These are phyloP conservation scores for Suillus hirtellus DNA, from an alignment of 768 basidiomycete species.

Conservation along the genomic window DNA sequence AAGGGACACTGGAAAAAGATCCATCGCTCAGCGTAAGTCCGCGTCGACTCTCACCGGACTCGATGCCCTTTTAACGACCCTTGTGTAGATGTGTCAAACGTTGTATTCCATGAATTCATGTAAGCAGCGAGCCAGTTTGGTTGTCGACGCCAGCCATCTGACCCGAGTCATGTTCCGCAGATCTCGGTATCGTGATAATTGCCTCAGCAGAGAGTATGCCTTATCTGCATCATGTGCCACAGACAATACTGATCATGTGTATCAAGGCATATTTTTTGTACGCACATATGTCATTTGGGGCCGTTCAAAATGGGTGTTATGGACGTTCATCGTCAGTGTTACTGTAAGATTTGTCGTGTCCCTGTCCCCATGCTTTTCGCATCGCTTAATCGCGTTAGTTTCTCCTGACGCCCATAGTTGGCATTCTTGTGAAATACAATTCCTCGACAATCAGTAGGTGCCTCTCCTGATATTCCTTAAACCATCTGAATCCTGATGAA, in stretches of 20 bases:
- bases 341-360: background rate
- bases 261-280: constrained; percentile 9
- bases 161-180: background rate
- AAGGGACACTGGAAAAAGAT: constrained; percentile 25
- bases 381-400: background rate
- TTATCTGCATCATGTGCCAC: background rate
- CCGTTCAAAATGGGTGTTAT: background rate
- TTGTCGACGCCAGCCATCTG: background rate
- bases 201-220: constrained; percentile 3
- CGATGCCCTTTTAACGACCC: background rate
- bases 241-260: background rate
- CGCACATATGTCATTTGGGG: constrained; percentile 11
- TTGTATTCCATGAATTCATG: constrained; percentile 6
- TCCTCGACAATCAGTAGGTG: background rate
- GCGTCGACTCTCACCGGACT: background rate
- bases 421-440: background rate
- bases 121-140: background rate
- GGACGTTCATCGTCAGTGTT: background rate
- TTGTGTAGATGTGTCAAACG: constrained; percentile 3
- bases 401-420: background rate
- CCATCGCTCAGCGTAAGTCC: constrained; percentile 3
- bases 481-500: background rate
- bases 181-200: background rate
- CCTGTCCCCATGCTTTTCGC: background rate
- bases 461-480: background rate